A percentile compares a stretch with the other conserved stretches of the same genome.
Conservation (phyloP, 1,284 basidiomycete genomes). For the Bondarzewia mesenterica region DNA sequence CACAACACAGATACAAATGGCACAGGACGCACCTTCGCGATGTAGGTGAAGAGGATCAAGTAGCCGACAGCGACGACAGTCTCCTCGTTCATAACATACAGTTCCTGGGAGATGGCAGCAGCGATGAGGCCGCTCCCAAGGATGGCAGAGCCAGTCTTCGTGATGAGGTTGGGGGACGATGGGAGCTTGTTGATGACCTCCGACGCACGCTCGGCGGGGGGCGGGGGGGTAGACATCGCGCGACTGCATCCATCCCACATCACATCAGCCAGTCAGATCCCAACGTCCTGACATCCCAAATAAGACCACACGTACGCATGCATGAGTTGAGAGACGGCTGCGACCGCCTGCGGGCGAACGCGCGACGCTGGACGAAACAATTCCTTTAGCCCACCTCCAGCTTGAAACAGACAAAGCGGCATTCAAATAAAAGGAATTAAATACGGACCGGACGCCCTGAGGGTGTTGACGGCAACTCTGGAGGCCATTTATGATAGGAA, state of each 20-base stretch:
- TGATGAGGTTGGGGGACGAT: conserved; percentile 81
- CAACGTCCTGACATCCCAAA: conserved; percentile 2
- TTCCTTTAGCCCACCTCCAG: background rate
- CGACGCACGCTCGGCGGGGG: conserved; percentile 86
- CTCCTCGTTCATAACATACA: conserved; percentile 98
- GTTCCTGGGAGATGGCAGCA: conserved; percentile 93
- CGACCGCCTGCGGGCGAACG: conserved; percentile 53
- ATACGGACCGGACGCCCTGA: conserved; percentile 51
- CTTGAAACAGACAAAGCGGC: background rate
- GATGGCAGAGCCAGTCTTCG: conserved; percentile 90
- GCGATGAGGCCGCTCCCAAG: conserved; percentile 88
- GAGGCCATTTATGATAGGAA: conserved; percentile 45
- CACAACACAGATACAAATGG: background rate
- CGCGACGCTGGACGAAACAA: conserved; percentile 14
- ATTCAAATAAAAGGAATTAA: background rate
- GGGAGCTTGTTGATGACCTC: conserved; percentile 91
- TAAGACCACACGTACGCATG: conserved; percentile 41
- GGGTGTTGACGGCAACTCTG: conserved; percentile 59
- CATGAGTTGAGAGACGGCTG: conserved; percentile 41
- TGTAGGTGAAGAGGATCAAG: conserved; percentile 80
- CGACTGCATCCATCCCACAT: conserved; percentile 35
- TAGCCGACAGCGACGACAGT: conserved; percentile 79
- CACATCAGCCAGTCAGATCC: background rate
- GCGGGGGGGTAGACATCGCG: conserved; percentile 54
- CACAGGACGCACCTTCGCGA: conserved; percentile 63